Conservation (phyloP, 805 yeast species). For the Priceomyces carsonii region DNA sequence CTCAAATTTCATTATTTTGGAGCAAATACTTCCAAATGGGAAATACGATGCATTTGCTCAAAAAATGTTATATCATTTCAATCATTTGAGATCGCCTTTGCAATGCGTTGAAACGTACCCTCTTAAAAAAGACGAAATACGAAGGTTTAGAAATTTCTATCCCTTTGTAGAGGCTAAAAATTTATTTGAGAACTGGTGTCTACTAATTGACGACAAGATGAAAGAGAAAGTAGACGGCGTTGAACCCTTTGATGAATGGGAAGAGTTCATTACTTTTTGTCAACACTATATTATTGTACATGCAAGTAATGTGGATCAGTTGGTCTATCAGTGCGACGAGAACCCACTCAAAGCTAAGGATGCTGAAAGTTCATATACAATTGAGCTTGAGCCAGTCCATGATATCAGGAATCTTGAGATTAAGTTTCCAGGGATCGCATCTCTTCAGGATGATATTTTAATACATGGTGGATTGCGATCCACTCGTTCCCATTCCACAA, state of each 20-base stretch:
- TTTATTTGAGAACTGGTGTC: slow-evolving; percentile 59
- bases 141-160: slow-evolving; percentile 54
- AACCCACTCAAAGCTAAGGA: slow-evolving; percentile 4
- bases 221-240: slow-evolving; percentile 46
- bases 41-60: slow-evolving; percentile 64
- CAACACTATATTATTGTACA: slow-evolving; percentile 74
- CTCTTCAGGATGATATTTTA: slow-evolving; percentile 18
- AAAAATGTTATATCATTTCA: slow-evolving; percentile 74
- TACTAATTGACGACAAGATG: slow-evolving; percentile 36
- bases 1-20: slow-evolving; percentile 65
- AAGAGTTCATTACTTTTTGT: slow-evolving; percentile 72
- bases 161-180: slow-evolving; percentile 50
- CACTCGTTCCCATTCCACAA: slow-evolving; percentile 21
- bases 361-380: slow-evolving; percentile 4
- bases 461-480: slow-evolving; percentile 45
- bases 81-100: slow-evolving; percentile 64
- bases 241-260: slow-evolving; percentile 83
- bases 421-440: slow-evolving; percentile 45
- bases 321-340: slow-evolving; percentile 10
- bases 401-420: slow-evolving; percentile 22
- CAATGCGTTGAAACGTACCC: slow-evolving; percentile 64
- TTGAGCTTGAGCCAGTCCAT: slow-evolving; percentile 5
- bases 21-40: slow-evolving; percentile 71
- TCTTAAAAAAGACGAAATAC: slow-evolving; percentile 46
- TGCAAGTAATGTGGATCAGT: slow-evolving; percentile 47